Evolutionary conservation across 208 protist species (phyloP), one percentile per base, ranked within the genome.

Genomic region (Angomonas deanei): DNA sequence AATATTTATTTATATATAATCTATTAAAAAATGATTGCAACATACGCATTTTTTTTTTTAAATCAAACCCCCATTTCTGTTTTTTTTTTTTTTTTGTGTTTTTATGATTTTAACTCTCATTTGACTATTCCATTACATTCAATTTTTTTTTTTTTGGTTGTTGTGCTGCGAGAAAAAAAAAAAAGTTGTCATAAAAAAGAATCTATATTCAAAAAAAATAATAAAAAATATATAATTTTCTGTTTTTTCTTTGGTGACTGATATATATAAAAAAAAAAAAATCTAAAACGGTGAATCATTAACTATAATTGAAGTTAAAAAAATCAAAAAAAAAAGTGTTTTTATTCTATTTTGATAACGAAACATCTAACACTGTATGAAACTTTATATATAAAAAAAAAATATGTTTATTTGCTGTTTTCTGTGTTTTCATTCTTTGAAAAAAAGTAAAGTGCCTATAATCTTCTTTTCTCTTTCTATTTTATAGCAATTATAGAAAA

Each of bases 391-490:
- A 19, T 38, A 57, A 57, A 19, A 50, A 50, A 50, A 50, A 50
- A 4, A 50, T 27, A 50, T 6, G 46, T 4, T 70, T 49, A 19
- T 11, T 62, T 17, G 10, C 23, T 24, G 15, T 62, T 39, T 49
- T 33, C 11, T 62, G 28, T 23, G 36, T 48, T 33, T 62, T 62
- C 13, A 47, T 62, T 49, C 56, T 50, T 49, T 50, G 8, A 49
- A 15, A 15, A 11, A 58, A 36, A 36, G 13, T 28, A 11, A n/a
- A 58, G 4, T 54, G 6, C 19, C 19, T 54, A 30, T 49, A 30
- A 15, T 58, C 13, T 66, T 58, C 19, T 54, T 67, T 48, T 49
- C 11, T 62, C 31, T 62, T 26, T 39, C 24, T 62, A 21, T 21
- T 50, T 62, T 39, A 61, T 46, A 19, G 4, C 3, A 17, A 36